phyloP scores from a whole-genome alignment of 2,329 filamentous ascomycete genomes.

The Fusarium compactum region DNA sequence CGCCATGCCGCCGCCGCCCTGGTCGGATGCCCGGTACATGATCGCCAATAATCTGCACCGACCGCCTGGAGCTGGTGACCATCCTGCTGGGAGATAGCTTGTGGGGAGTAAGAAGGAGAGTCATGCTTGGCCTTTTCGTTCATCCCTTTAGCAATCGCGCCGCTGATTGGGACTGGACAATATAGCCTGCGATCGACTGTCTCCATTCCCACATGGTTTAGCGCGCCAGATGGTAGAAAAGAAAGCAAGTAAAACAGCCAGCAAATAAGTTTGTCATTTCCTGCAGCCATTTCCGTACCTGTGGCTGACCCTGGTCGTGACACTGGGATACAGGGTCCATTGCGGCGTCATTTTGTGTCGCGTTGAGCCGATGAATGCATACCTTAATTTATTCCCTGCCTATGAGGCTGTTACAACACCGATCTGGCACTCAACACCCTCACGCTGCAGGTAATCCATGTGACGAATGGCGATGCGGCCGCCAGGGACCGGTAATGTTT shows the following conservation, averaged over 20 bases:
- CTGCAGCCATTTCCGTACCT: constrained; percentile 17
- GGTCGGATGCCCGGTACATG: constrained; percentile 16
- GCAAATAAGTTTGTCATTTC: constrained; percentile 17
- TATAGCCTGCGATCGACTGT: constrained; percentile 26
- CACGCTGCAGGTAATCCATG: constrained; percentile 14
- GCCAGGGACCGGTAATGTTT: not conserved
- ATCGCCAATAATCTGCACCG: constrained; percentile 30
- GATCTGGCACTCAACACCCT: constrained; percentile 15
- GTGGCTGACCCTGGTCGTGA: constrained; percentile 23
- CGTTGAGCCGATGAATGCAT: constrained; percentile 31
- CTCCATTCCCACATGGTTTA: constrained; percentile 25
- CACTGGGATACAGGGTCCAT: constrained; percentile 18
- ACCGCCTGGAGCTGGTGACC: constrained; percentile 27
- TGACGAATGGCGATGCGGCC: constrained; percentile 20
- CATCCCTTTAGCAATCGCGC: constrained; percentile 15
- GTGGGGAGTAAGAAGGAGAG: not conserved
- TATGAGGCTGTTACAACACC: constrained; percentile 6
- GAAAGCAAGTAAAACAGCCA: not conserved
- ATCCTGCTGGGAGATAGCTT: constrained; percentile 22
- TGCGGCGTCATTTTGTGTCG: constrained; percentile 32
- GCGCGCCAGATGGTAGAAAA: constrained; percentile 14
- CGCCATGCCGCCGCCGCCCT: constrained; percentile 18
- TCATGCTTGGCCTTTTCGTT: not conserved
- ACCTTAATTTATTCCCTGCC: constrained; percentile 18
- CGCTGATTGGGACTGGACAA: constrained; percentile 21